phyloP scores from a whole-genome alignment of 2,329 filamentous ascomycete species.

The Fusarium poae region DNA sequence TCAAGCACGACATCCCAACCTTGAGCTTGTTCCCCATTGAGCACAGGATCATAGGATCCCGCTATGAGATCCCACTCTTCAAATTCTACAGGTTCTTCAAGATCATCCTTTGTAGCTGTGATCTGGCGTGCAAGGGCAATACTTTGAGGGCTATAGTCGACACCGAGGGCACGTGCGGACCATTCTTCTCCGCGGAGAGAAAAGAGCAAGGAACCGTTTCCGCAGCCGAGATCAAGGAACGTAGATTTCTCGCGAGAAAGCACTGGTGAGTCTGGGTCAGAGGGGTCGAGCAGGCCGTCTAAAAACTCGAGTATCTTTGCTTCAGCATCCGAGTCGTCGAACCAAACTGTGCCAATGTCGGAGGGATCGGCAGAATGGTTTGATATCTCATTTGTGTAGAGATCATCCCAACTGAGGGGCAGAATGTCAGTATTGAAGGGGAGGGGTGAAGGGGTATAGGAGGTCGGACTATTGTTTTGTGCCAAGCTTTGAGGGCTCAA shows the following conservation, averaged over 20 bases:
- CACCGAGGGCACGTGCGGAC: slow-evolving; percentile 79
- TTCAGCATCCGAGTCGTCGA: slow-evolving; percentile 92
- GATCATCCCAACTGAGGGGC: slow-evolving; percentile 75
- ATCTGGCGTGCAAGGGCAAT: slow-evolving; percentile 80
- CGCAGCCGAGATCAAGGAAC: slow-evolving; percentile 91
- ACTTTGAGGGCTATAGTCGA: slow-evolving; percentile 86
- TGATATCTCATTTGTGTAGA: slow-evolving; percentile 77
- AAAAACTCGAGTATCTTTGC: slow-evolving; percentile 81
- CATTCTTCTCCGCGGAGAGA: slow-evolving; percentile 76
- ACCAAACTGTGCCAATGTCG: slow-evolving; percentile 94
- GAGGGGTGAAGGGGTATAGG: not conserved
- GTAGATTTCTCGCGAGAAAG: slow-evolving; percentile 57
- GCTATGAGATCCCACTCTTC: slow-evolving; percentile 74
- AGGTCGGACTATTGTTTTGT: slow-evolving; percentile 87
- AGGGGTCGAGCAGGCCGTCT: slow-evolving; percentile 53
- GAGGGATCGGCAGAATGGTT: slow-evolving; percentile 79
- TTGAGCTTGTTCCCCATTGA: slow-evolving; percentile 47
- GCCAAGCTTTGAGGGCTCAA: slow-evolving; percentile 83
- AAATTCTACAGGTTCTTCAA: slow-evolving; percentile 57
- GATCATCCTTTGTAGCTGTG: slow-evolving; percentile 51
- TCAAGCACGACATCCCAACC: slow-evolving; percentile 95
- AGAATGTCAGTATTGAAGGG: slow-evolving; percentile 26
- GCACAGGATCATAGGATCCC: slow-evolving; percentile 55
- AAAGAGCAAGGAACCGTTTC: slow-evolving; percentile 93
- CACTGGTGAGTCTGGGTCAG: slow-evolving; percentile 40